phyloP scores from a whole-genome alignment of 192 early-diverging fungal species.

The Oehlia diaphana region DNA sequence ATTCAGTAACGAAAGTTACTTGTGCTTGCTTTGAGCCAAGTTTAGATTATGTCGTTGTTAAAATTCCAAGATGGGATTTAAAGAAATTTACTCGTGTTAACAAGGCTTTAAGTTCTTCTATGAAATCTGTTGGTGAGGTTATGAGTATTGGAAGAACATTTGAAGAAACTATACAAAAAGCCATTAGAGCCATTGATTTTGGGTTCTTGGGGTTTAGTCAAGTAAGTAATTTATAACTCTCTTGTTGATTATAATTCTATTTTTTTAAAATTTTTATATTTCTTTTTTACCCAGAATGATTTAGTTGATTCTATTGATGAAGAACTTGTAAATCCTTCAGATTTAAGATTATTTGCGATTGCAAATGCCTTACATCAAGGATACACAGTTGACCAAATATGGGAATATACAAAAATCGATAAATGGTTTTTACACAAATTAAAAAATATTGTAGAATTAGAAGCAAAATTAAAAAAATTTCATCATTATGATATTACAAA shows the following conservation, averaged over 20 bases:
- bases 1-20: conserved; percentile 90
- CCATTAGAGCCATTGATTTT: conserved; percentile 66
- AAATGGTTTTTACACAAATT: conserved; percentile 98
- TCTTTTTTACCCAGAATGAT: conserved; percentile 4
- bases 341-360: conserved; percentile 94
- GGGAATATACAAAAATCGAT: conserved; percentile 90
- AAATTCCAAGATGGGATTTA: conserved; percentile 98
- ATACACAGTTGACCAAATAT: conserved; percentile 90
- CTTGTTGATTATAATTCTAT: not conserved
- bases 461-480: conserved; percentile 35
- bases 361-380: conserved; percentile 90
- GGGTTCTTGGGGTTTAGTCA: conserved; percentile 82
- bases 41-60: conserved; percentile 92
- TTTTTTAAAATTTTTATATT: not conserved
- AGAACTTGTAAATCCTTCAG: conserved; percentile 88
- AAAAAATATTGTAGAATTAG: conserved; percentile 80
- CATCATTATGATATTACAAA: conserved; percentile 28
- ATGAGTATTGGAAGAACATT: conserved; percentile 98
- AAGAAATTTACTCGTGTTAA: conserved; percentile 91
- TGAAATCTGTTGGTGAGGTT: conserved; percentile 98
- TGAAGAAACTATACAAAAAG: conserved; percentile 95
- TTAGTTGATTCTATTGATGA: conserved; percentile 70
- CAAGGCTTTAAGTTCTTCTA: conserved; percentile 80
- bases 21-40: conserved; percentile 97
- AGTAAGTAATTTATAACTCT: conserved; percentile 41